phyloP scores from a whole-genome alignment of 305 asterid species.

The Striga hermonthica region DNA sequence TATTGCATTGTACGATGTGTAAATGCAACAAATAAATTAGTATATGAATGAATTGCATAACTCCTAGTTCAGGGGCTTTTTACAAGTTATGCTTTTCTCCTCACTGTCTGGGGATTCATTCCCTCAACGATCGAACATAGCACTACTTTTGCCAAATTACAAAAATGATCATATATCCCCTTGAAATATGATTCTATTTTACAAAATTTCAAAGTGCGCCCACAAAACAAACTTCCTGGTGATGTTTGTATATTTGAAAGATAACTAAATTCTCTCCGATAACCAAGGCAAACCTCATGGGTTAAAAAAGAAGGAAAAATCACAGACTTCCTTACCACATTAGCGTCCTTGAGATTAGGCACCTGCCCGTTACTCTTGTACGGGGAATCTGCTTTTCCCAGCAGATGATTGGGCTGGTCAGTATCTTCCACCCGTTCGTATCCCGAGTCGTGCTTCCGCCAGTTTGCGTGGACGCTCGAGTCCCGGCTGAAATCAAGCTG shows the following conservation, averaged over 20 bases:
- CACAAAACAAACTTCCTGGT: too few species aligned
- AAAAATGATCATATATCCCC: not conserved
- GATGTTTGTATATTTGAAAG: not conserved
- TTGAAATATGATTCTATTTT: not conserved
- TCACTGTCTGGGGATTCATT: too few species aligned
- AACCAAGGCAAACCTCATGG: not conserved
- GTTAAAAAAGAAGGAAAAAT: not conserved
- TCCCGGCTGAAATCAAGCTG: conserved; percentile 57
- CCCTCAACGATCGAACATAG: too few species aligned
- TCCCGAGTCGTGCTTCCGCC: conserved; percentile 38
- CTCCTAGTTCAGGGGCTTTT: too few species aligned
- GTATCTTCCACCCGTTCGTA: conserved; percentile 45
- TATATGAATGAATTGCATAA: too few species aligned
- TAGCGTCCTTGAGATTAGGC: conserved; percentile 39
- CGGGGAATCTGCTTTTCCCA: conserved; percentile 43
- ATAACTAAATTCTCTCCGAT: not conserved
- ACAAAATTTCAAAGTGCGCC: not conserved
- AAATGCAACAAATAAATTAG: too few species aligned
- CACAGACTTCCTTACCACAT: conserved; percentile 37
- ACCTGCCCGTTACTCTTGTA: conserved; percentile 45
- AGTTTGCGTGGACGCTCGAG: conserved; percentile 40
- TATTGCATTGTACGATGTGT: too few species aligned
- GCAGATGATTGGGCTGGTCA: conserved; percentile 49
- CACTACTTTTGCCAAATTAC: not conserved
- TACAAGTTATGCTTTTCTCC: too few species aligned